phyloP scores from a whole-genome alignment of 2,329 filamentous ascomycete genomes.

The Hymenoscyphus scutula region DNA sequence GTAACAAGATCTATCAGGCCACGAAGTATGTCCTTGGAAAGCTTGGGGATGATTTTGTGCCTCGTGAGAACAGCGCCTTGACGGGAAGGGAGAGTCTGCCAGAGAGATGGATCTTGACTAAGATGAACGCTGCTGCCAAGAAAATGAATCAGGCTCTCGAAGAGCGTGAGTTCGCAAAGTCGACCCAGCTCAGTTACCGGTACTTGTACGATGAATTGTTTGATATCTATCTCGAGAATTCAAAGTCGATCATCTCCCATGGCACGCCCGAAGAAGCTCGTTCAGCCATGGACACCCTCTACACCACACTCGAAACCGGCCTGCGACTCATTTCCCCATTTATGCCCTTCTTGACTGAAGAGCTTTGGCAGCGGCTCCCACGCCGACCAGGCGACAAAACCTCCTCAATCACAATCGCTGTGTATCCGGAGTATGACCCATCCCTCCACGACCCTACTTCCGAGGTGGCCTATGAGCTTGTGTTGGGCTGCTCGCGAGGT shows the following conservation, averaged over 20 bases:
- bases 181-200: conserved; percentile 66
- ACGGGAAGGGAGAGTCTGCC: conserved; percentile 59
- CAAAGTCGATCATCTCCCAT: conserved; percentile 73
- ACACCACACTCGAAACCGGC: conserved; percentile 72
- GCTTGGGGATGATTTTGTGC: conserved; percentile 61
- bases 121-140: conserved; percentile 66
- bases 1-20: conserved; percentile 93
- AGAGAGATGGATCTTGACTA: conserved; percentile 70
- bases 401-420: conserved; percentile 66
- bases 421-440: conserved; percentile 61
- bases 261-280: conserved; percentile 66
- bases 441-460: conserved; percentile 62
- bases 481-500: conserved; percentile 65
- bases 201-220: conserved; percentile 76
- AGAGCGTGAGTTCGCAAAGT: conserved; percentile 67
- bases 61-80: conserved; percentile 48
- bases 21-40: conserved; percentile 87
- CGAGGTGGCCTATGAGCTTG: conserved; percentile 69
- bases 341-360: conserved; percentile 74
- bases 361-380: conserved; percentile 78
- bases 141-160: conserved; percentile 64
- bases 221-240: conserved; percentile 81
- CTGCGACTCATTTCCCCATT: conserved; percentile 72
- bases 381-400: conserved; percentile 63
- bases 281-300: conserved; percentile 73